Conservation (phyloP, 805 yeast genomes). For the Yamadazyma insecticola region DNA sequence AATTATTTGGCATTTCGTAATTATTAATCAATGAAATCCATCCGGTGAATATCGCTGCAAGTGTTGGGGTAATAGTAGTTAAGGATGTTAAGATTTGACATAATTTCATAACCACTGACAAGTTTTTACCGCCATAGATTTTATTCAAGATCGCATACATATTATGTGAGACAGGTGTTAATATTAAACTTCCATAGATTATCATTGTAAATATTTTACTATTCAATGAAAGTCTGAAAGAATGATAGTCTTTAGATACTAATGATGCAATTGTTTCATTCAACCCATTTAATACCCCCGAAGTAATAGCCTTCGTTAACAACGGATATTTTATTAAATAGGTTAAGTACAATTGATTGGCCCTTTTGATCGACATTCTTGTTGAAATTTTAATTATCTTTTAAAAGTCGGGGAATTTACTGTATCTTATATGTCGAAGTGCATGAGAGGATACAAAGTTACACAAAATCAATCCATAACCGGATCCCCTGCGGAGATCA, state of each 20-base stretch:
- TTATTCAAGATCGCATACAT: slow-evolving; percentile 43
- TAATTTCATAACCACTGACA: slow-evolving; percentile 29
- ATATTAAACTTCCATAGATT: slow-evolving; percentile 48
- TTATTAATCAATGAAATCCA: slow-evolving; percentile 51
- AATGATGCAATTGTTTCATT: slow-evolving; percentile 56
- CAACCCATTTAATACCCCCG: slow-evolving; percentile 49
- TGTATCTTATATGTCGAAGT: too few relatives aligned
- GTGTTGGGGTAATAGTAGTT: slow-evolving; percentile 51
- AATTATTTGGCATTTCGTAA: slow-evolving; percentile 14
- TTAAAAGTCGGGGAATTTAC: too few relatives aligned
- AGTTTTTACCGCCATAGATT: slow-evolving; percentile 18
- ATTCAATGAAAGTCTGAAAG: slow-evolving; percentile 16
- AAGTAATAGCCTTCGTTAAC: slow-evolving; percentile 54
- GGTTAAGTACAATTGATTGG: slow-evolving; percentile 31
- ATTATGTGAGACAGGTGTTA: slow-evolving; percentile 57
- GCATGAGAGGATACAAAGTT: neutral
- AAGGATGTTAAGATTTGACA: slow-evolving; percentile 50
- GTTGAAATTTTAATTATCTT: too few relatives aligned
- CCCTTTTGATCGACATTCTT: too few relatives aligned
- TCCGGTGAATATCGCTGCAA: slow-evolving; percentile 44
- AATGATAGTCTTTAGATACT: slow-evolving; percentile 42
- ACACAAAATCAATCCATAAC: slow-evolving; percentile 1
- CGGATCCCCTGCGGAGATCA: too few relatives aligned
- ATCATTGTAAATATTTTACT: slow-evolving; percentile 50
- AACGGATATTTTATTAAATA: slow-evolving; percentile 47